These are phyloP conservation scores for Otatea glauca DNA, from an alignment of 176 grass and related monocot genomes.

Conservation along the genomic window DNA sequence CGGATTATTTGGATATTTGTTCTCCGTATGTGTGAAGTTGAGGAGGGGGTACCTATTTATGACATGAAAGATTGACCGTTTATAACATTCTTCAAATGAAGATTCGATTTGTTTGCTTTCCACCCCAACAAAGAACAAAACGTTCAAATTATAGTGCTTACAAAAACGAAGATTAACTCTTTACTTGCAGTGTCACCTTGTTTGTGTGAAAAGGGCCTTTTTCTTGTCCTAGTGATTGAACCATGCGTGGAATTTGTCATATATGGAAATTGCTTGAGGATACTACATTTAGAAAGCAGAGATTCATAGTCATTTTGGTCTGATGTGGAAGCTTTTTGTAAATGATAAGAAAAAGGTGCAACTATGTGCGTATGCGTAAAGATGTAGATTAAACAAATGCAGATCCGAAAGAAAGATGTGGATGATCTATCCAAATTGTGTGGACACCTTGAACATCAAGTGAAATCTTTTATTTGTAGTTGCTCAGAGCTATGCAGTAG, in stretches of 20 bases:
- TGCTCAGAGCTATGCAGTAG: neutral
- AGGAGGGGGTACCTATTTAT: neutral
- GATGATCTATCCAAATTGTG: neutral
- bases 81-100: neutral
- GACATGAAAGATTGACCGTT: neutral
- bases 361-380: neutral
- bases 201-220: neutral
- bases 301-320: neutral
- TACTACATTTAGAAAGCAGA: neutral
- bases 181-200: neutral
- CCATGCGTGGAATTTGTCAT: neutral
- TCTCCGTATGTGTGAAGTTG: neutral
- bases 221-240: neutral
- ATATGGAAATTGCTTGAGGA: neutral
- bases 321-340: neutral
- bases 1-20: neutral
- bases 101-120: neutral
- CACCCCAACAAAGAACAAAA: neutral
- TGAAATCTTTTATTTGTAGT: neutral
- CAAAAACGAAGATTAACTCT: neutral
- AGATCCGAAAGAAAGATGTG: neutral
- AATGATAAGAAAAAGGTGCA: conserved; percentile 1
- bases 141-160: neutral
- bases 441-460: neutral
- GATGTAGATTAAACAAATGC: neutral